A percentile compares a stretch with the other conserved stretches of the same genome.
Conservation (phyloP, 352 stramenopile genomes). For the Halophytophthora polymorphica region DNA sequence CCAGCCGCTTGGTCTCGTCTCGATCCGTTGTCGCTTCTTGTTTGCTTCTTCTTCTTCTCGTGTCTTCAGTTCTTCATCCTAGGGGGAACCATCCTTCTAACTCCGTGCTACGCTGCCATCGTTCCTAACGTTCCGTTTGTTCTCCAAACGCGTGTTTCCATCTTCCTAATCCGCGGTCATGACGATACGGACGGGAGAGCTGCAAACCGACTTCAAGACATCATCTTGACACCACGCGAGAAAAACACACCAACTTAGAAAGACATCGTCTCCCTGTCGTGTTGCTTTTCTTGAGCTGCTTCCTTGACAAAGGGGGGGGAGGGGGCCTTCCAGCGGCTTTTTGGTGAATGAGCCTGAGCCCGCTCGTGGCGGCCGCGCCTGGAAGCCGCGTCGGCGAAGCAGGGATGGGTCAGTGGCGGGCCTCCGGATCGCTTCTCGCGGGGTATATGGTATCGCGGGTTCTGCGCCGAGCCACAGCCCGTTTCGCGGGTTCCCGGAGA, state of each 20-base stretch:
- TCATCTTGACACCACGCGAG: conserved; percentile 69
- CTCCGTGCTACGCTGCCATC: conserved; percentile 68
- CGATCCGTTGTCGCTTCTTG: conserved; percentile 37
- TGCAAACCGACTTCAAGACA: conserved; percentile 64
- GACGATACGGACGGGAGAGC: conserved; percentile 63
- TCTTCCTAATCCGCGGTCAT: conserved; percentile 56
- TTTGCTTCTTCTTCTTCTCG: conserved; percentile 54
- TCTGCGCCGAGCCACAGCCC: neutral
- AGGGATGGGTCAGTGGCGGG: neutral
- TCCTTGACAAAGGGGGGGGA: conserved; percentile 50
- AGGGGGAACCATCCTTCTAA: conserved; percentile 81
- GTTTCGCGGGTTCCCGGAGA: neutral
- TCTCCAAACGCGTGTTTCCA: conserved; percentile 50
- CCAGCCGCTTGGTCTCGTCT: conserved; percentile 46
- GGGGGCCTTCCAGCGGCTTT: conserved; percentile 66
- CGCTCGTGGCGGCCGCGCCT: neutral
- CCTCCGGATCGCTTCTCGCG: neutral
- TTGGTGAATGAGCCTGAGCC: conserved; percentile 47
- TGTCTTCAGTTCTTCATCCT: conserved; percentile 75
- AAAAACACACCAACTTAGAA: conserved; percentile 86
- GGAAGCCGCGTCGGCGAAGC: neutral
- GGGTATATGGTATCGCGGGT: conserved; percentile 4
- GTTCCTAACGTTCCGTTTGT: conserved; percentile 74
- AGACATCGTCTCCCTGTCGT: conserved; percentile 83
- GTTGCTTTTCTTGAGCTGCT: conserved; percentile 73